Base-by-base conservation (phyloP, 768 basidiomycete genomes). In the Tylopilus sp. region DNA sequence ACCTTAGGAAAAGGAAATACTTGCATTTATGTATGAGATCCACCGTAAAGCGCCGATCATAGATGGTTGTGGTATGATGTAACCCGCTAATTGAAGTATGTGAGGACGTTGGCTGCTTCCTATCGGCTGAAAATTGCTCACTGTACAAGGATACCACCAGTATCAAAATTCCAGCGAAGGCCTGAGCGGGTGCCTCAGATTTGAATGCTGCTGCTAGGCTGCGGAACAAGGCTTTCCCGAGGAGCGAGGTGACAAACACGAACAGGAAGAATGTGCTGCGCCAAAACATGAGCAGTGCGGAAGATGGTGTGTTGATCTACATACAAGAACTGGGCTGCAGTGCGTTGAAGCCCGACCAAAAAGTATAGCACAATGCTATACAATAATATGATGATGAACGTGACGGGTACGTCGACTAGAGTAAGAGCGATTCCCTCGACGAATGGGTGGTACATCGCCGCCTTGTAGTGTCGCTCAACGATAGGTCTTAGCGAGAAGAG, bases 161-260 rank as follows among this genome's bases (percentile, higher is more conserved):
- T 33, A 82, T 68, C 14, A 75, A 53, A 54, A 82, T 61, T 42
- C 80, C 83, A 8, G 79, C 82, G 11, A 86, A 55, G 10, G 85
- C 77, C 59, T 84, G 84, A 8, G 86, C 85, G 0, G 83, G 78
- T 1, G 85, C 81, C 48, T 81, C 79, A 10, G 76, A 73, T 41
- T 75, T 74, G 63, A 86, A 83, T 6, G 75, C 74, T 0, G 87
- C 83, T 1, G 85, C 84, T 12, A 89, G 60, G 0, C 76, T 74
- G 25, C 90, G 78, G 78, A 92, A 95, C 76, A 85, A 84, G 0
- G 82, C 83, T 66, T 85, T 86, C 80, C 92, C 86, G 9, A 83
- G 70, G 22, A 90, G 48, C 30, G 84, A 77, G 53, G 84, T 78
- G 4, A 75, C 67, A 47, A 83, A 75, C n/a, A 83, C 59, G 54